Evolutionary conservation across 208 protist genomes (phyloP).

Genomic region (Trichomonas gallinae): DNA sequence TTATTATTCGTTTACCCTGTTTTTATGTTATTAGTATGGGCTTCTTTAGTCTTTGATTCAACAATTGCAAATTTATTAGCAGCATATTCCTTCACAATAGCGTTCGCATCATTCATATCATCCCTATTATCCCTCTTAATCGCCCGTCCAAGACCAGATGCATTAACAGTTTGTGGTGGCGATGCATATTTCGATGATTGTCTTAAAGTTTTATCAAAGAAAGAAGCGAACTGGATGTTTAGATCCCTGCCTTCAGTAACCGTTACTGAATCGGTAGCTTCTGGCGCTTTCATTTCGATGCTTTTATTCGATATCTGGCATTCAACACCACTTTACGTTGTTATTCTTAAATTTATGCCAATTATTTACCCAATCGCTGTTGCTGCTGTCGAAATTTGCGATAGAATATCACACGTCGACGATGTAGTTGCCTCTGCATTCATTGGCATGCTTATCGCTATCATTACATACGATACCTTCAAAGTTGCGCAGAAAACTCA

Average conservation of each 20-base stretch:
- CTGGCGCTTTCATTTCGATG: neutral
- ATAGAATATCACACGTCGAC: neutral
- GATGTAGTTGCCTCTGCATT: neutral
- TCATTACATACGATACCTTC: neutral
- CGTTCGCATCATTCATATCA: neutral
- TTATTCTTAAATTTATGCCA: neutral
- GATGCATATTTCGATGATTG: neutral
- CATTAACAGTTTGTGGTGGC: neutral
- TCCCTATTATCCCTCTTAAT: neutral
- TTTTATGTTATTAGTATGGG: neutral
- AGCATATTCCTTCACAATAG: neutral
- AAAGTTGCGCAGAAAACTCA: neutral
- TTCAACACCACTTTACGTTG: neutral
- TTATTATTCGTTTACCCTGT: neutral
- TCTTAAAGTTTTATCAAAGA: neutral
- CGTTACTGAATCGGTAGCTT: neutral
- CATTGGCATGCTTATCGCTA: neutral
- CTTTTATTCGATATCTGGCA: neutral
- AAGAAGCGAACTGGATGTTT: neutral
- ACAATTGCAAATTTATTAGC: neutral
- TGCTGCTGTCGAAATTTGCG: neutral
- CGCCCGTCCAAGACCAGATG: neutral
- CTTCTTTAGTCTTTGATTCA: neutral
- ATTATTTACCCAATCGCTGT: neutral
- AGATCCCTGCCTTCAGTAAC: neutral